Base-by-base conservation (phyloP, 2,329 filamentous ascomycete species). In the Fusarium paranaense region DNA sequence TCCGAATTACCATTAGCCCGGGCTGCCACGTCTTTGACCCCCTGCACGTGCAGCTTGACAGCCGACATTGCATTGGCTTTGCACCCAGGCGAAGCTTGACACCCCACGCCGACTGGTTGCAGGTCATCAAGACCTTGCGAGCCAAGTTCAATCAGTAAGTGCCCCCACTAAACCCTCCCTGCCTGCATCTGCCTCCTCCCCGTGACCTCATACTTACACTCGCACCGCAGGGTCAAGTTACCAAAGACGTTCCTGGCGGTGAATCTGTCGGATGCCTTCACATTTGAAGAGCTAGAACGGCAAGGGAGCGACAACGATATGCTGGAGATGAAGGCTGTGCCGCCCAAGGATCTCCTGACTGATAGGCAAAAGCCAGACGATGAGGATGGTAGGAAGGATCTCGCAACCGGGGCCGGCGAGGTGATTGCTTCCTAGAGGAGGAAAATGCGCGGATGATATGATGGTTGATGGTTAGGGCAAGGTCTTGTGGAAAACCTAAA, bases 11-110 rank as follows among this genome's bases (percentile, higher is more conserved):
- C 32, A 95, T 99, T 79, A 97, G 93, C 75, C 97, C 97, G 2
- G 97, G 97, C 13, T 98, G 96, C 80, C 97, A 99, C 83, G 95
- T 97, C 14, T 97, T 96, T 81, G 97, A 98, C 82, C 97, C 97
- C 6, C 88, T 99, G 32, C 96, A 99, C 81, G 95, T 99, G 75
- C 95, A 98, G 85, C 90, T 99, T 32, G 97, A 99, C 82, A 97
- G 94, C 78, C 94, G 97, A 78, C 97, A 99, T 82, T 97, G 95
- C 82, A 99, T 99, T 78, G 95, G 96, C 45, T 97, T 94, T 81
- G 95, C 96, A 8, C 95, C 95, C n/a, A 89, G 95, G 72, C 89
- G 97, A 71, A 97, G 94, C 80, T 85, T 99, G 78, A 98, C 96
- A 4, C 90, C 94, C 4, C 97, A 99, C 83, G 91, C 92, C 40